Evolutionary conservation across 306 rosid genomes (phyloP).

Genomic region (Comarum palustre): DNA sequence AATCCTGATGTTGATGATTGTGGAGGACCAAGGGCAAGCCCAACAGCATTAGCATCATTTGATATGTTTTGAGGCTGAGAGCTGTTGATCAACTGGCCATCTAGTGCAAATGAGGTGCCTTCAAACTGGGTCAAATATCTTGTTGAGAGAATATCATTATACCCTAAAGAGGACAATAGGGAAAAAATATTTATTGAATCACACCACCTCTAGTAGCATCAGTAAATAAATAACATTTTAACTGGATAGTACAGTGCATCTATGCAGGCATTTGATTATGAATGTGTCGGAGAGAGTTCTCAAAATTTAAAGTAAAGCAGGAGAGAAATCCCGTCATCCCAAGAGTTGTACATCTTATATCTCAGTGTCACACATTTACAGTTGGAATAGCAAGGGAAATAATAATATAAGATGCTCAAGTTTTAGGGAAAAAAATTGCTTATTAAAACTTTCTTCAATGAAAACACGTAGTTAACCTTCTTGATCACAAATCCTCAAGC

Average conservation of each 20-base stretch:
- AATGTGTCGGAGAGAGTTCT: neutral
- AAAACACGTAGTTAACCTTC: neutral
- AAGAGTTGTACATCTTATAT: neutral
- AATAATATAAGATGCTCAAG: neutral
- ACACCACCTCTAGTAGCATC: neutral
- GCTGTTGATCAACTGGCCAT: slow-evolving; percentile 52
- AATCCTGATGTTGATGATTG: slow-evolving; percentile 69
- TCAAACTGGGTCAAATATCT: slow-evolving; percentile 62
- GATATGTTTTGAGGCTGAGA: slow-evolving; percentile 46
- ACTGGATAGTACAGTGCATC: neutral
- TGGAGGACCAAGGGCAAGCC: slow-evolving; percentile 86
- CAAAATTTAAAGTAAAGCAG: neutral
- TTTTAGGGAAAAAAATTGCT: neutral
- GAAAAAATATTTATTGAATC: neutral
- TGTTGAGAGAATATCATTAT: slow-evolving; percentile 43
- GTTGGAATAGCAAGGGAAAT: neutral
- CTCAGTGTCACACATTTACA: neutral
- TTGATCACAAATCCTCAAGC: neutral
- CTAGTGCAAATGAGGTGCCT: slow-evolving; percentile 43
- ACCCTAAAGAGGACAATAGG: slow-evolving; percentile 44
- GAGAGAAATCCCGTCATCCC: neutral
- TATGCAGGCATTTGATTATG: neutral
- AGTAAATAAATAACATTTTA: neutral
- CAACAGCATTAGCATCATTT: slow-evolving; percentile 50
- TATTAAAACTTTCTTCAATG: neutral